A percentile compares a stretch with the other conserved stretches of the same genome.
phyloP scores from a whole-genome alignment of 768 basidiomycete species.

The Amanita jacksonii region DNA sequence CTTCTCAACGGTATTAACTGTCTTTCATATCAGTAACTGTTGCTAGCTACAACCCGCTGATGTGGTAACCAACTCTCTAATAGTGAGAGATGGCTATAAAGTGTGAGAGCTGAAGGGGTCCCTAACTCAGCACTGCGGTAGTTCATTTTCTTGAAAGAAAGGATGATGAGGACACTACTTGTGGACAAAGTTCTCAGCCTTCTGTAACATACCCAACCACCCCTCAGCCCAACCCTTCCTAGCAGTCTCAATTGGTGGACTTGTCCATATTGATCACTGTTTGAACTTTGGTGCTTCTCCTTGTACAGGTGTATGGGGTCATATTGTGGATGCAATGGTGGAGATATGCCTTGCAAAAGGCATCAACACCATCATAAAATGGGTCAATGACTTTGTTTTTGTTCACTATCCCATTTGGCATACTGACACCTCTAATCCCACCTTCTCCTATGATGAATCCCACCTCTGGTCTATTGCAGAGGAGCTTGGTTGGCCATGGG shows the following conservation, averaged over 20 bases:
- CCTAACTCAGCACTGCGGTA: no score
- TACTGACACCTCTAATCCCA: neutral
- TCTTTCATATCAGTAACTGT: no score
- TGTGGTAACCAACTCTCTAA: no score
- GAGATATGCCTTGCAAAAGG: conserved; percentile 12
- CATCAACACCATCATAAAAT: conserved; percentile 19
- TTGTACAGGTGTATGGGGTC: conserved; percentile 21
- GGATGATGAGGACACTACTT: no score
- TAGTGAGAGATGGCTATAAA: no score
- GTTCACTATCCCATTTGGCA: conserved; percentile 13
- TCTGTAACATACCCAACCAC: conserved; percentile 22
- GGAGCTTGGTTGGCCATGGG: conserved; percentile 26
- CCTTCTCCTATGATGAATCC: conserved; percentile 13
- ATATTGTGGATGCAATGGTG: conserved; percentile 21
- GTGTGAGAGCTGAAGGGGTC: no score
- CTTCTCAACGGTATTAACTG: no score
- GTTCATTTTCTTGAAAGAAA: no score
- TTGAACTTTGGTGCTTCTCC: conserved; percentile 19
- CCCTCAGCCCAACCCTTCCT: conserved; percentile 18
- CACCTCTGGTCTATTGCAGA: conserved; percentile 16
- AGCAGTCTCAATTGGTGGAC: conserved; percentile 15
- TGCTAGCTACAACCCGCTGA: no score
- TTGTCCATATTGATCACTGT: conserved; percentile 20
- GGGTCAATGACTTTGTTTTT: conserved; percentile 29
- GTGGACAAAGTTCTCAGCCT: no score